Evolutionary conservation across 2,329 filamentous ascomycete species (phyloP), one percentile per base, ranked within the genome.

Genomic region (Nemania abortiva): DNA sequence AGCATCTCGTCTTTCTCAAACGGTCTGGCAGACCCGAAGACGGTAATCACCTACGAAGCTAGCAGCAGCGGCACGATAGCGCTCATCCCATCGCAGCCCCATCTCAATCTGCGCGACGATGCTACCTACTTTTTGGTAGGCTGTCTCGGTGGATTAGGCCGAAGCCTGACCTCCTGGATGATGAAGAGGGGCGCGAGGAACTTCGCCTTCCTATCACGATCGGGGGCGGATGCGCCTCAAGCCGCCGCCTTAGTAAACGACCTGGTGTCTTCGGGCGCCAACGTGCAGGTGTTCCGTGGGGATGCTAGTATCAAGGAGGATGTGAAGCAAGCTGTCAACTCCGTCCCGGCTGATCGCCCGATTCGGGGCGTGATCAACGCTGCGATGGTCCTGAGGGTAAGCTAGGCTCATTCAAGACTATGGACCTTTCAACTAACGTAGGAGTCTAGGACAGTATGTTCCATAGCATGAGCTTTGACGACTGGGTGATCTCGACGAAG

Each of bases 141-240:
- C 4, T 78, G 79, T 61, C 70, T 81, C 3, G 79, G 80, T 39
- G 79, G 79, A 7, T 73, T 81, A 0, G 79, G 79, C 2, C 70
- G 77, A 3, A 77, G 75, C 24, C 47, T 81, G n/a, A 74, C 78
- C 0, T 63, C 64, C 1, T 80, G 77, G 77, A 78, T 81, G 76
- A 72, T 78, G 66, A 65, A 71, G 11, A 55, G 34, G 1, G 80
- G 80, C 1, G 79, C 79, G 0, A 67, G 74, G 15, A 63, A 69
- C 18, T 77, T 82, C 54, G 49, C 65, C 7, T 80, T 81, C 70
- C 68, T 82, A 2, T 78, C 76, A 1, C 73, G 79, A 0, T 76
- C 74, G 0, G 79, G 75, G 5, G 62, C 73, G 0, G 73, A 76
- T 24, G 62, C 65, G 5, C 39, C 61, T 1, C 37, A 65, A 2